Conservation (phyloP, 2,329 filamentous ascomycete genomes). For the Aspergillus terreus region DNA sequence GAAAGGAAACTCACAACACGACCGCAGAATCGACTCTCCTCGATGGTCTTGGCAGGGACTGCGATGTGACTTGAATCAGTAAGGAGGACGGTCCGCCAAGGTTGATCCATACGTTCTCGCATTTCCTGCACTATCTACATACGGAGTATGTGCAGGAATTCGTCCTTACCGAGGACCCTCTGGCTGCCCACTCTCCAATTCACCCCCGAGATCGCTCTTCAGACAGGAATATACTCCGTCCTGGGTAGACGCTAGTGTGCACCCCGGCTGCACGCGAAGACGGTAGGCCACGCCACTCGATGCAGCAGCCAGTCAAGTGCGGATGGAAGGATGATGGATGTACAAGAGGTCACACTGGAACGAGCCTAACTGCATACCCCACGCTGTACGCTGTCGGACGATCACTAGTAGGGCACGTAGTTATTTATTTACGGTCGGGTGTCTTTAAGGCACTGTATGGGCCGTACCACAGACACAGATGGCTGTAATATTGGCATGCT, state of each 20-base stretch:
- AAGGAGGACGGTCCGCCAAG: not conserved
- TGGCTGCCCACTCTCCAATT: not conserved
- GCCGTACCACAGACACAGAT: conserved; percentile 11
- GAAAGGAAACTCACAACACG: too few species aligned
- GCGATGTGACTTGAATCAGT: not conserved
- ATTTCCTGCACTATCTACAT: not conserved
- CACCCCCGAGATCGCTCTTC: not conserved
- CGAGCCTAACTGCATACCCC: conserved; percentile 15
- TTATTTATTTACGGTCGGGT: too few species aligned
- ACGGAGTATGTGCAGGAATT: too few species aligned
- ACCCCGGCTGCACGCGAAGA: not conserved
- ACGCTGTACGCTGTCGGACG: conserved; percentile 12
- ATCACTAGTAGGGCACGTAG: conserved; percentile 9
- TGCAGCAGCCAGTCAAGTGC: not conserved
- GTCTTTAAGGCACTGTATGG: too few species aligned
- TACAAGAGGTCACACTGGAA: not conserved
- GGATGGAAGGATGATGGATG: not conserved
- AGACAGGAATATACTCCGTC: not conserved
- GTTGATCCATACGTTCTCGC: not conserved
- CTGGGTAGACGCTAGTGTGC: not conserved
- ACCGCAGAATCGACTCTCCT: too few species aligned
- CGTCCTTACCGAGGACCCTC: not conserved
- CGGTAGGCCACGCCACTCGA: not conserved
- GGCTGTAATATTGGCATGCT: conserved; percentile 14
- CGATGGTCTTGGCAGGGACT: conserved; percentile 1